A percentile compares a stretch with the other conserved stretches of the same genome.
phyloP scores from a whole-genome alignment of 2,329 filamentous ascomycete genomes.

The Beauveria pseudobassiana region DNA sequence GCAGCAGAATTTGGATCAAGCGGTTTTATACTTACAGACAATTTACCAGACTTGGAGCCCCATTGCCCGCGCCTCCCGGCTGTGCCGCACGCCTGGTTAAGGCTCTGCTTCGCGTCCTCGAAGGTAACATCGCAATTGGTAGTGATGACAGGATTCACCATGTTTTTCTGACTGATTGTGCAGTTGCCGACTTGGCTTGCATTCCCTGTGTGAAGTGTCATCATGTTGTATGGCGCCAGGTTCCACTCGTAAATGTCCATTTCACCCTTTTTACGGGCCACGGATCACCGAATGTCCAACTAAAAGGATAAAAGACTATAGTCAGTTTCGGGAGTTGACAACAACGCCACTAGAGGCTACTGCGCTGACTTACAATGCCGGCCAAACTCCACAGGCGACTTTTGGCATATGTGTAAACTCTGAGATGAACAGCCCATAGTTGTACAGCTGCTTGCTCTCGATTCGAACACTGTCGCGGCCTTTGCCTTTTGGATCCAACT shows the following conservation, averaged over 20 bases:
- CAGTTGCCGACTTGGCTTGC: conserved; percentile 27
- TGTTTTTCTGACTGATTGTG: neutral
- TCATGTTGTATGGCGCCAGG: conserved; percentile 39
- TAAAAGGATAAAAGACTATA: neutral
- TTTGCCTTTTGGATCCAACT: conserved; percentile 13
- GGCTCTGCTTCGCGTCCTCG: neutral
- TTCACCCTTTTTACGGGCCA: conserved; percentile 54
- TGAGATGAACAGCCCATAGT: conserved; percentile 57
- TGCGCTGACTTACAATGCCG: conserved; percentile 44
- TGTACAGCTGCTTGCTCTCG: conserved; percentile 53
- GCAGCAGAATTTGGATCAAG: neutral
- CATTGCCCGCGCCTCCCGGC: neutral
- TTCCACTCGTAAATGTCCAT: conserved; percentile 63
- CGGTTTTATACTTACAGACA: neutral
- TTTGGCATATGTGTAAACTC: conserved; percentile 62
- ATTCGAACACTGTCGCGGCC: conserved; percentile 55
- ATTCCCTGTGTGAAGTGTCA: conserved; percentile 49
- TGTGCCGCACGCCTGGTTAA: neutral
- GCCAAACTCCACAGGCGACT: conserved; percentile 60
- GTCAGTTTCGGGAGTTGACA: neutral
- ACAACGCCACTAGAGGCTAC: no score
- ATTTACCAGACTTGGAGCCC: neutral
- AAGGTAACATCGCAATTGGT: neutral
- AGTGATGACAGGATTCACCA: neutral
- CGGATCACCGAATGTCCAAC: conserved; percentile 33